phyloP scores from a whole-genome alignment of 768 basidiomycete species.

The Lactifluus pinguis region DNA sequence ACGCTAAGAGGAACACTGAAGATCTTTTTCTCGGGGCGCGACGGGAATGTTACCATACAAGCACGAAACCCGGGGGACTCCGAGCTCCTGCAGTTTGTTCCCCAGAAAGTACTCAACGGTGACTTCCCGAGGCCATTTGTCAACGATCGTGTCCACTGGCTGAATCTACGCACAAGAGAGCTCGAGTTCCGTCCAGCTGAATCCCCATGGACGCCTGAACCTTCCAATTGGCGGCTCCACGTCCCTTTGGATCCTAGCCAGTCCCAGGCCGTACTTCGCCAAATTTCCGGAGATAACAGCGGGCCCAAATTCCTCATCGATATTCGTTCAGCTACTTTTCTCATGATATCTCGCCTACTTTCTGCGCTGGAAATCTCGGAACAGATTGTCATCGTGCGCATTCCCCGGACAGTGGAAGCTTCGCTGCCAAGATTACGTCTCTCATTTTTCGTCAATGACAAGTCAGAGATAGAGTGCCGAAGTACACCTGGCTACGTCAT shows the following conservation, averaged over 20 bases:
- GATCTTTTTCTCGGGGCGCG: neutral
- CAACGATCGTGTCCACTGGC: neutral
- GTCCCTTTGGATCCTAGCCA: neutral
- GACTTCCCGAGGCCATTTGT: conserved; percentile 26
- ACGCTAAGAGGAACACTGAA: neutral
- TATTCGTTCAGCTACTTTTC: no score
- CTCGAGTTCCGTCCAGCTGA: conserved; percentile 27
- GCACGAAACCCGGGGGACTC: neutral
- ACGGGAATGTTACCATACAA: neutral
- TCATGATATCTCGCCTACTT: no score
- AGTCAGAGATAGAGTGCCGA: conserved; percentile 28
- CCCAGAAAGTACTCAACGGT: conserved; percentile 21
- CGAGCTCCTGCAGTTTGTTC: conserved; percentile 25
- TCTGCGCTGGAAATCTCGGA: no score
- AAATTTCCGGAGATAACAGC: no score
- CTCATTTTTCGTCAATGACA: conserved; percentile 30
- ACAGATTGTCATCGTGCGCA: no score
- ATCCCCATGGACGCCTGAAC: conserved; percentile 24
- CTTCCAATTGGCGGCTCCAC: conserved; percentile 24
- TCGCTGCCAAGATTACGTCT: conserved; percentile 35
- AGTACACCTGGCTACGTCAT: conserved; percentile 36
- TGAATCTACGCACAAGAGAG: neutral
- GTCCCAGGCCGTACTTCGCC: neutral
- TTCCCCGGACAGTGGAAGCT: no score
- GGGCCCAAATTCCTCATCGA: no score